phyloP scores from a whole-genome alignment of 805 yeast genomes.

The Candida piceae region DNA sequence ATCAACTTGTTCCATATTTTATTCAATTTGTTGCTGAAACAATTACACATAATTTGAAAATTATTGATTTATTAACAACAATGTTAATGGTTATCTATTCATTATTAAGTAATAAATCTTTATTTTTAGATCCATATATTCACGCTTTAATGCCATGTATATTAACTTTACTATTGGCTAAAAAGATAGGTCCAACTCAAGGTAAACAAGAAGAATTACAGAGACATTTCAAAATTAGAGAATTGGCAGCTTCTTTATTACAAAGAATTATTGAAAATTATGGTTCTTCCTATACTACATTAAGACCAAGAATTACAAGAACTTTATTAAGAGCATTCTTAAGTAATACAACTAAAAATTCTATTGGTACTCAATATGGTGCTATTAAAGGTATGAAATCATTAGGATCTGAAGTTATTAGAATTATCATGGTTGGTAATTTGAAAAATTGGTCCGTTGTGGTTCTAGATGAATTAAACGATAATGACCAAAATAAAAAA shows the following conservation, averaged over 20 bases:
- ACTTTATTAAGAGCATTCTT: constrained; percentile 87
- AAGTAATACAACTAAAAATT: constrained; percentile 61
- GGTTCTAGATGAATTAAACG: constrained; percentile 36
- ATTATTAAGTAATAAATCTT: constrained; percentile 71
- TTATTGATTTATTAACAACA: constrained; percentile 64
- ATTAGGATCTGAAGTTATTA: constrained; percentile 81
- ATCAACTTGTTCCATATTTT: constrained; percentile 93
- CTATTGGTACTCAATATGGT: constrained; percentile 89
- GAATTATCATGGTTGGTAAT: constrained; percentile 81
- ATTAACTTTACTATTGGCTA: constrained; percentile 81
- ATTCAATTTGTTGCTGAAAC: constrained; percentile 96
- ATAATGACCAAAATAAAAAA: constrained; percentile 18
- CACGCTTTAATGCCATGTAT: constrained; percentile 98
- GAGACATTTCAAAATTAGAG: constrained; percentile 62
- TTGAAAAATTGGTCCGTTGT: constrained; percentile 71
- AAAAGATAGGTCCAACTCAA: constrained; percentile 59
- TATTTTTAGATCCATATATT: constrained; percentile 90
- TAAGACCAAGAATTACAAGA: constrained; percentile 90
- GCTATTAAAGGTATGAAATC: constrained; percentile 79
- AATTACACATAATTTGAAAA: constrained; percentile 78
- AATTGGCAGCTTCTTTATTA: constrained; percentile 79
- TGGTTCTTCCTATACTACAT: constrained; percentile 80
- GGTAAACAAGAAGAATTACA: constrained; percentile 19
- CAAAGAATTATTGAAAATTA: constrained; percentile 73
- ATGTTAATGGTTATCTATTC: constrained; percentile 89